Percentiles rank a stretch among this genome's conserved stretches.
These are phyloP conservation scores for Cichorium intybus DNA, from an alignment of 140 eudicot species.

Conservation along the genomic window DNA sequence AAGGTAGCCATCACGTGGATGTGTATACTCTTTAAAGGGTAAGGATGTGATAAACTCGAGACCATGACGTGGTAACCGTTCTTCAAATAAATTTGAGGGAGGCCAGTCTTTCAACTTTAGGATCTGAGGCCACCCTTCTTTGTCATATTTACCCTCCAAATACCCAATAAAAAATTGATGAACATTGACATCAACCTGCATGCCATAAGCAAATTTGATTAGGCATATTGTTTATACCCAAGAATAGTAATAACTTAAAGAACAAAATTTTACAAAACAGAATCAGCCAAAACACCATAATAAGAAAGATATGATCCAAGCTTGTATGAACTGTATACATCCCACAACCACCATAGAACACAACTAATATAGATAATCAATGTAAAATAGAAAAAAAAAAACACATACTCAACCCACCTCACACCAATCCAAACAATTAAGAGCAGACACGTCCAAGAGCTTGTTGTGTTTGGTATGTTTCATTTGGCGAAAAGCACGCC, in stretches of 20 bases:
- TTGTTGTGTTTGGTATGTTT: conserved; percentile 19
- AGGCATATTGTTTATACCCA: background rate
- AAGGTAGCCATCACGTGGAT: conserved; percentile 55
- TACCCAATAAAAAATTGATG: conserved; percentile 53
- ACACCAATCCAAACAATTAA: conserved; percentile 62
- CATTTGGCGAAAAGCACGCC: conserved; percentile 74
- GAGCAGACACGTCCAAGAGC: conserved; percentile 41
- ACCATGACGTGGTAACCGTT: conserved; percentile 60
- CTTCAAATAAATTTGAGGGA: conserved; percentile 47
- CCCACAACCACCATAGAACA: too few species aligned
- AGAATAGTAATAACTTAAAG: background rate
- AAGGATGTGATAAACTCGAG: conserved; percentile 51
- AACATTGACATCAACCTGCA: conserved; percentile 52
- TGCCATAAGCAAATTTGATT: background rate
- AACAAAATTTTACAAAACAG: too few species aligned
- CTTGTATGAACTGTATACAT: too few species aligned
- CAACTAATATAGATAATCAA: too few species aligned
- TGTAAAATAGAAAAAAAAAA: too few species aligned
- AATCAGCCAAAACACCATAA: too few species aligned
- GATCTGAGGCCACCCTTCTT: conserved; percentile 49
- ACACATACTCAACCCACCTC: conserved; percentile 34
- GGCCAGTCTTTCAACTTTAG: conserved; percentile 79
- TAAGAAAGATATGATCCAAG: too few species aligned
- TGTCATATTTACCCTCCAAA: conserved; percentile 31
- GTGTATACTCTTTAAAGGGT: conserved; percentile 75